Percentiles rank a stretch among this genome's conserved stretches.
These are phyloP conservation scores for Hemileccinum impolitum DNA, from an alignment of 768 basidiomycete genomes.

Conservation along the genomic window DNA sequence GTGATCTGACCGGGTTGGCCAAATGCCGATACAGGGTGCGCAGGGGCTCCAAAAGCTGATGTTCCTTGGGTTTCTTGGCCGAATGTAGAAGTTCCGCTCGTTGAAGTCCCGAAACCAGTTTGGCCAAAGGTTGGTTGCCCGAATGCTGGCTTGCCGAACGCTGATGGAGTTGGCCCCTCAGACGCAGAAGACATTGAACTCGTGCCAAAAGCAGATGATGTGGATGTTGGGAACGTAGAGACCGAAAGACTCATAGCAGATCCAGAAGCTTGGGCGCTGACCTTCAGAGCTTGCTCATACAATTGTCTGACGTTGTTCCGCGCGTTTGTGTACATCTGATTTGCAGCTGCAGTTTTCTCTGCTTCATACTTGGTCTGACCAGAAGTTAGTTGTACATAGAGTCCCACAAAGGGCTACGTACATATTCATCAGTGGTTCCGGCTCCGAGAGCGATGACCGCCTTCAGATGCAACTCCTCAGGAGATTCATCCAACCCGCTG, in stretches of 20 bases:
- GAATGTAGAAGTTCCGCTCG: constrained; percentile 20
- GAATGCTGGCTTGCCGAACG: constrained; percentile 31
- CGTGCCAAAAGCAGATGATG: constrained; percentile 40
- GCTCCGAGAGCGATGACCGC: constrained; percentile 53
- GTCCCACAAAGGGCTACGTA: constrained; percentile 35
- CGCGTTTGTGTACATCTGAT: constrained; percentile 47
- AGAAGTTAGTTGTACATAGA: constrained; percentile 1
- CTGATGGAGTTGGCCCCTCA: constrained; percentile 26
- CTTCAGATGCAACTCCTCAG: constrained; percentile 74
- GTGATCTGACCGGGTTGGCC: constrained; percentile 34
- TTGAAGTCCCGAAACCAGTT: constrained; percentile 25
- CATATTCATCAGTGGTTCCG: constrained; percentile 64
- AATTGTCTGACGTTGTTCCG: constrained; percentile 46
- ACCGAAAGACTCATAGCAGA: constrained; percentile 10
- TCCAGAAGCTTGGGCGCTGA: constrained; percentile 27
- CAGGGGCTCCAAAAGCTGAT: constrained; percentile 35
- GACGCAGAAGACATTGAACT: constrained; percentile 28
- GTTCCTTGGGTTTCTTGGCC: constrained; percentile 26
- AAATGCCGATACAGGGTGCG: constrained; percentile 35
- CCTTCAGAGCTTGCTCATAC: constrained; percentile 50
- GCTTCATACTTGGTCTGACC: constrained; percentile 57
- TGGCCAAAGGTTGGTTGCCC: constrained; percentile 41
- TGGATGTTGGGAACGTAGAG: constrained; percentile 25
- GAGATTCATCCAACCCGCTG: constrained; percentile 63
- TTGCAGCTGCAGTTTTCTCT: constrained; percentile 50